Evolutionary conservation across 192 early-diverging fungal species (phyloP).

Genomic region (Coemansia sp.): DNA sequence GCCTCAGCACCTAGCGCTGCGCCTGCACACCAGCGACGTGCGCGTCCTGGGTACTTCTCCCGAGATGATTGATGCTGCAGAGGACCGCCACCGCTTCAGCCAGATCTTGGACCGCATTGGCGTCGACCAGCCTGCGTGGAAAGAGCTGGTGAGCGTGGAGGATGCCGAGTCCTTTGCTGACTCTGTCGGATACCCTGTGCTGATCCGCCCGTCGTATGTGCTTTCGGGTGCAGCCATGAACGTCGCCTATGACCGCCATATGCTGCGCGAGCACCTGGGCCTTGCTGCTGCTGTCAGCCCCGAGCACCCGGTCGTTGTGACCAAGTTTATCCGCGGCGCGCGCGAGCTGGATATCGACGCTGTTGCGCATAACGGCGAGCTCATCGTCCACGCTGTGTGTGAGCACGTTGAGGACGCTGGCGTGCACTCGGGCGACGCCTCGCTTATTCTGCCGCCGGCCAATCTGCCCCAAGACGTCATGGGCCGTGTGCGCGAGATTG

Average conservation of each 20-base stretch:
- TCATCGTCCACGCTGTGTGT: constrained; percentile 87
- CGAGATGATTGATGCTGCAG: constrained; percentile 88
- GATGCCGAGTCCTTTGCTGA: constrained; percentile 87
- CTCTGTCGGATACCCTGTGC: constrained; percentile 87
- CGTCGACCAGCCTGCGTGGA: constrained; percentile 97
- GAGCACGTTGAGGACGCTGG: constrained; percentile 98
- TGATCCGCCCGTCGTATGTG: constrained; percentile 95
- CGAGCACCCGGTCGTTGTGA: constrained; percentile 95
- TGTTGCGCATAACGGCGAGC: constrained; percentile 80
- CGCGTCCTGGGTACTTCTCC: constrained; percentile 92
- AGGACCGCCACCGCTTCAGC: constrained; percentile 96
- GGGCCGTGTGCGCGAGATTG: constrained; percentile 70
- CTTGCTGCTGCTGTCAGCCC: constrained; percentile 88
- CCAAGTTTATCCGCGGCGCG: constrained; percentile 93
- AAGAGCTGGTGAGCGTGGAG: constrained; percentile 81
- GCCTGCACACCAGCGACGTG: constrained; percentile 69
- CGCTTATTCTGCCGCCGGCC: constrained; percentile 81
- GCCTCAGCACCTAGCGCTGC: constrained; percentile 95
- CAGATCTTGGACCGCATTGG: constrained; percentile 86
- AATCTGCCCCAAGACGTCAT: constrained; percentile 59
- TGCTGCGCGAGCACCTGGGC: constrained; percentile 71
- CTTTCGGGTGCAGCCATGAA: constrained; percentile 99
- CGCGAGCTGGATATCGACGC: constrained; percentile 97
- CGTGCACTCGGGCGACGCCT: constrained; percentile 97
- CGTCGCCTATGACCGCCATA: constrained; percentile 79